Evolutionary conservation across 2,329 filamentous ascomycete genomes (phyloP).

Genomic region (Podosphaera fusca): DNA sequence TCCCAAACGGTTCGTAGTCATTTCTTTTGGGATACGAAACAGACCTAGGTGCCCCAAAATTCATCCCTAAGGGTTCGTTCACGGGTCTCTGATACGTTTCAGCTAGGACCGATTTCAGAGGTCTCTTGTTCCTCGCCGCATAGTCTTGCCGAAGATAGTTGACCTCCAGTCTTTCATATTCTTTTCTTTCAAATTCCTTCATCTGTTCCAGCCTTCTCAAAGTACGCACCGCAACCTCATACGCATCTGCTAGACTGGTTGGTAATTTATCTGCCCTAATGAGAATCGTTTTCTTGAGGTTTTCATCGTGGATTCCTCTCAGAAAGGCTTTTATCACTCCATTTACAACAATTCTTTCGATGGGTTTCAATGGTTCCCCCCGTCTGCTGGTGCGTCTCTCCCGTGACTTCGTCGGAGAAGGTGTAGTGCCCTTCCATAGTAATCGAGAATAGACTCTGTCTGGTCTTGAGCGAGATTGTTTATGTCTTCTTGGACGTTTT

Average conservation of each 20-base stretch:
- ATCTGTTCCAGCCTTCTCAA: not conserved
- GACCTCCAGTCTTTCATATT: slow-evolving; percentile 1
- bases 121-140: no score
- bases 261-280: no score
- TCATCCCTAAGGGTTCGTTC: no score
- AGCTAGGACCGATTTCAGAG: no score
- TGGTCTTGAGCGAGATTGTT: not conserved
- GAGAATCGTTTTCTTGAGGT: not conserved
- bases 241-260: no score
- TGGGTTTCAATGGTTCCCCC: not conserved
- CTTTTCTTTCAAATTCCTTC: not conserved
- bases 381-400: not conserved
- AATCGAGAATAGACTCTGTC: not conserved
- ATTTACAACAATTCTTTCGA: no score
- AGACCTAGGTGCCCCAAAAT: no score
- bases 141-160: no score
- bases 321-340: no score
- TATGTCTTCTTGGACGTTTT: not conserved
- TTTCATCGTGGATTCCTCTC: no score
- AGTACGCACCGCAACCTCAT: not conserved
- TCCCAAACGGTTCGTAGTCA: not conserved
- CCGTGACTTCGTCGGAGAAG: not conserved
- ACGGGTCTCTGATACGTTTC: no score
- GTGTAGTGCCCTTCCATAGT: not conserved
- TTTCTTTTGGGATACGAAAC: no score